Base-by-base conservation (phyloP, 495 filamentous ascomycete genomes). In the Aspergillus baeticus region DNA sequence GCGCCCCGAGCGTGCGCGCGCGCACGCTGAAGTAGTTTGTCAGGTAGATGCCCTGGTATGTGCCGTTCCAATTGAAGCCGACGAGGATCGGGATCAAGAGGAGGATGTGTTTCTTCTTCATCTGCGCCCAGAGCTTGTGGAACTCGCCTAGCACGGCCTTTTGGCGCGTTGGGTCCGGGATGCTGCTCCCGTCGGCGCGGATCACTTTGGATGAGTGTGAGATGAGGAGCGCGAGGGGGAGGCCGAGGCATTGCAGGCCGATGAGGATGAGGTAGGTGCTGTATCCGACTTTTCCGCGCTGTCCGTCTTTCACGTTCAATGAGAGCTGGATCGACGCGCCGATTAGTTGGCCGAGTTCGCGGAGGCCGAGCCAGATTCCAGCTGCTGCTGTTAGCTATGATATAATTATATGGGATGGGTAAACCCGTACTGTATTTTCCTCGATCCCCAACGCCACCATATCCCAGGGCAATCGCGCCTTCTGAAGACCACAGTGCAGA, bases 1-100 rank as follows among this genome's bases (percentile, higher is more conserved):
- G 18, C 11, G 52, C 31, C 6, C 52, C 52, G 5, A 54, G 52
- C 18, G 52, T 54, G 5, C 52, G 41, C 11, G 52, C 52, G 13
- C 52, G 52, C 41, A 54, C 52, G 41, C 52, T 54, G 13, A 54
- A 54, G 29, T 54, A 54, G 17, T 54, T 54, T 3, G 52, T 54
- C 4, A 54, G 52, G 42, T 54, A 54, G 31, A 54, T 54, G 5
- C 52, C 52, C 41, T 54, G 53, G 53, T 55, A 55, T 31, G 53
- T 55, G 0, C 53, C 33, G 33, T 55, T 55, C 53, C 53, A 55
- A 43, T 20, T 35, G 34, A 55, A 55, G 33, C 53, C 43, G 43
- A 55, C 34, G 10, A 55, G 34, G 5, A 55, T 55, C 5, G 53
- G 53, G 20, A 55, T 47, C 5, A 55, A 11, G 8, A 47, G 43